These are phyloP conservation scores for Colletotrichum tofieldiae DNA, from an alignment of 2,329 filamentous ascomycete species.

Conservation along the genomic window DNA sequence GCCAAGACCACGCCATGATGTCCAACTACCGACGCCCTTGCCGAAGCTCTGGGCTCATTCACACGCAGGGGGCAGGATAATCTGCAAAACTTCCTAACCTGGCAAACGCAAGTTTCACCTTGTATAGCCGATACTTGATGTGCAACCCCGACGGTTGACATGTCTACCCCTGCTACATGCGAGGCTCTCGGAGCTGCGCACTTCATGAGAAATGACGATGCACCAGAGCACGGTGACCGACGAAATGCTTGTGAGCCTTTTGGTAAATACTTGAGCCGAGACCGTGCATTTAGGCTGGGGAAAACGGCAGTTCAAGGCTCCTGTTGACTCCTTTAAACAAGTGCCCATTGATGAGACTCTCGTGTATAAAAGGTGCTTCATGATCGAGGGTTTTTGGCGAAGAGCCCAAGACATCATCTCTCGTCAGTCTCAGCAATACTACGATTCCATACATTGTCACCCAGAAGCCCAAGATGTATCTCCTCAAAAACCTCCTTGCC, in stretches of 20 bases:
- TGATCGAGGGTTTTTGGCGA: not conserved
- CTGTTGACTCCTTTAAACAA: not conserved
- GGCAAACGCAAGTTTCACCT: constrained; percentile 14
- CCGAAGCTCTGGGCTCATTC: not conserved
- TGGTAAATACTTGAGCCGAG: not conserved
- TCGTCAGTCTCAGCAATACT: not conserved
- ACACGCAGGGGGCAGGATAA: not conserved
- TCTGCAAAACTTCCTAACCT: not conserved
- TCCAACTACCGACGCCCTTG: constrained; percentile 24
- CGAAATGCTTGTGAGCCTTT: not conserved
- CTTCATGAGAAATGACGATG: not conserved
- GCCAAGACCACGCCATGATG: constrained; percentile 5
- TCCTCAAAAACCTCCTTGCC: constrained; percentile 7
- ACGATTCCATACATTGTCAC: not conserved
- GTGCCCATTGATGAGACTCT: not conserved
- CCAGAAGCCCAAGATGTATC: constrained; percentile 2
- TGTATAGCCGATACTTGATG: constrained; percentile 4
- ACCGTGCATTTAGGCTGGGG: constrained; percentile 2
- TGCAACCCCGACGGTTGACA: not conserved
- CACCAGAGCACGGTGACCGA: not conserved
- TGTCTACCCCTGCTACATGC: not conserved
- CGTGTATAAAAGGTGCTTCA: not conserved
- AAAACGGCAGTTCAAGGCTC: not conserved
- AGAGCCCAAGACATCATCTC: not conserved
- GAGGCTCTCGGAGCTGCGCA: not conserved